Conservation (phyloP, 306 rosid species). For the Hippophae gyantsensis region DNA sequence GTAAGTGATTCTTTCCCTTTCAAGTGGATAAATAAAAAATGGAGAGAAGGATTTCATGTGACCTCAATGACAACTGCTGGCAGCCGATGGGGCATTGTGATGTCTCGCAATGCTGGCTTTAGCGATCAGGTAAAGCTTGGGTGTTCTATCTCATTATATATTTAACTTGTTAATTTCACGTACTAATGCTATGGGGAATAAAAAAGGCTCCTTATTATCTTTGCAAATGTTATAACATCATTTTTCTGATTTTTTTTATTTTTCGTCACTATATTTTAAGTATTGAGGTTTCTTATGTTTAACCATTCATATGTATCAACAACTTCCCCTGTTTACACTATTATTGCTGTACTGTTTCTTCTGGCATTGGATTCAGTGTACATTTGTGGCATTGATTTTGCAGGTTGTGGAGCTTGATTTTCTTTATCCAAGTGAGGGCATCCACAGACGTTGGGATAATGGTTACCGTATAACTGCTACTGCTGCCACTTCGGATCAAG, state of each 20-base stretch:
- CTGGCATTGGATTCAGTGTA: conserved; percentile 1
- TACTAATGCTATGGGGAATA: background rate
- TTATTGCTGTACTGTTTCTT: background rate
- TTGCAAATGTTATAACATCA: no score
- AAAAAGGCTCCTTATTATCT: no score
- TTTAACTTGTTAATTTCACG: background rate
- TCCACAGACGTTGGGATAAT: conserved; percentile 88
- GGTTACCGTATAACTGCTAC: conserved; percentile 89
- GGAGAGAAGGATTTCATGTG: conserved; percentile 97
- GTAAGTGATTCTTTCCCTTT: conserved; percentile 97
- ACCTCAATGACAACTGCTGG: conserved; percentile 98
- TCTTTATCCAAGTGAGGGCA: conserved; percentile 96
- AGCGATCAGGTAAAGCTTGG: conserved; percentile 66
- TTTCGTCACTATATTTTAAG: background rate
- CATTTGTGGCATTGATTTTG: background rate
- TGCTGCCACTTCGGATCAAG: conserved; percentile 93
- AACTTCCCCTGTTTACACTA: no score
- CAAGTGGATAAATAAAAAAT: conserved; percentile 95
- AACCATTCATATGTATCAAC: no score
- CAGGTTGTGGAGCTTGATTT: conserved; percentile 98
- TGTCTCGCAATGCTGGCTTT: conserved; percentile 96
- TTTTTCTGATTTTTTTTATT: background rate
- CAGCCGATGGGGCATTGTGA: conserved; percentile 91
- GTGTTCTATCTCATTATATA: background rate
- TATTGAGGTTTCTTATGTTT: no score